Evolutionary conservation across 768 basidiomycete genomes (phyloP).

Genomic region (Agaricus subrufescens): DNA sequence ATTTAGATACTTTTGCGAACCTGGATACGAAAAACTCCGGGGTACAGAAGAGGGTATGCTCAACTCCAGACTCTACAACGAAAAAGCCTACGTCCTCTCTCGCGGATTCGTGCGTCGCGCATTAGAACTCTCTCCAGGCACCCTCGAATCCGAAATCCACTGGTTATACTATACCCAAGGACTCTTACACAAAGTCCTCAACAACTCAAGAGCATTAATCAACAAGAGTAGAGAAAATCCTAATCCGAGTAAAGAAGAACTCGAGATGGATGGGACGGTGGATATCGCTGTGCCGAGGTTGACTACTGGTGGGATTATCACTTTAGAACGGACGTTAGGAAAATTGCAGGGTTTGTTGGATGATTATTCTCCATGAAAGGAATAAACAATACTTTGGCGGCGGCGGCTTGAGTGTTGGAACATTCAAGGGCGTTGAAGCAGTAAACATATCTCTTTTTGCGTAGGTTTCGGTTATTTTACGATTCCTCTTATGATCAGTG

Average conservation of each 20-base stretch:
- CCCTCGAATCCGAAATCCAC: constrained; percentile 66
- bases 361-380: constrained; percentile 6
- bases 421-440: no score
- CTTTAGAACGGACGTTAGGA: constrained; percentile 66
- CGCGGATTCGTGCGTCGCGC: constrained; percentile 89
- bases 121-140: constrained; percentile 70
- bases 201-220: constrained; percentile 58
- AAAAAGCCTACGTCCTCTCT: constrained; percentile 90
- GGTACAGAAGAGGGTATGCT: constrained; percentile 88
- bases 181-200: constrained; percentile 65
- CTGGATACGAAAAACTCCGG: constrained; percentile 87
- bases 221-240: constrained; percentile 52
- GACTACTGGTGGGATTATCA: constrained; percentile 75
- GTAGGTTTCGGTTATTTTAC: no score
- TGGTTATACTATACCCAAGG: constrained; percentile 67
- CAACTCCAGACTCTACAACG: constrained; percentile 89
- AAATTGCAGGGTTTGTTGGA: constrained; percentile 52
- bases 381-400: background rate
- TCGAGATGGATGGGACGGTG: constrained; percentile 8
- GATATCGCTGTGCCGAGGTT: constrained; percentile 67
- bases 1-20: constrained; percentile 83
- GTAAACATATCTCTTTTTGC: no score
- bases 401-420: background rate
- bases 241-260: constrained; percentile 24
- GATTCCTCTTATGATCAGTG: no score